Base-by-base conservation (phyloP, 345 rosid genomes). In the Hypericum androsaemum region DNA sequence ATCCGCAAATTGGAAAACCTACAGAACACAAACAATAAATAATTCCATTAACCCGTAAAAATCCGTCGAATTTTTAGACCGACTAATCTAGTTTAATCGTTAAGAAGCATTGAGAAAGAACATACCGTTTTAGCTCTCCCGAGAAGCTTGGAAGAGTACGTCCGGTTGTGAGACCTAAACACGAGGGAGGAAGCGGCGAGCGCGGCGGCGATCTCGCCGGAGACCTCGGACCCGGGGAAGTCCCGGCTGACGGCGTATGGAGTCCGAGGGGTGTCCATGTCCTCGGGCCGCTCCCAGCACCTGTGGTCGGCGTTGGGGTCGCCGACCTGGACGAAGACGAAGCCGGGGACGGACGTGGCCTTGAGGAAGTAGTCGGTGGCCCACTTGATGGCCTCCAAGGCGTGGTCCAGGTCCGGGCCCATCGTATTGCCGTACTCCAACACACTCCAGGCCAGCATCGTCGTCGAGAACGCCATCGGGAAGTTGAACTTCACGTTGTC, bases 1-100 rank as follows among this genome's bases (percentile, higher is more conserved):
- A 41, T 64, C 63, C 3, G 69, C 69, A 46, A 65, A 65, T 6
- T 37, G 7, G 36, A 65, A 58, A 8, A 58, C 52, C 63, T 64
- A 14, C 43, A 12, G 7, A 14, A 35, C 32, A 22, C 32, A 22
- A 22, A 4, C 4, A 1, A 22, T 22, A 1, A 22, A 22, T 22
- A 22, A 22, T 22, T 1, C 32, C 32, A 22, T 22, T 22, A 22
- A 22, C 32, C 32, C 32, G 4, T 4, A 22, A 4, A 22, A 22
- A 22, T 4, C 4, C 32, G 1, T 22, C 32, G 32, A 22, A 22
- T 22, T 22, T 22, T 22, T 22, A 4, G 32, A 22, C 32, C 32
- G 32, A 22, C 32, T 22, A 22, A 22, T 22, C 4, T 4, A 22
- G 32, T n/a, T n/a, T n/a, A n/a, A n/a, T n/a, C n/a, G n/a, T n/a